Percentiles rank a stretch among this genome's conserved stretches.
phyloP scores from a whole-genome alignment of 495 filamentous ascomycete genomes.

The Hyaloscypha finlandica region DNA sequence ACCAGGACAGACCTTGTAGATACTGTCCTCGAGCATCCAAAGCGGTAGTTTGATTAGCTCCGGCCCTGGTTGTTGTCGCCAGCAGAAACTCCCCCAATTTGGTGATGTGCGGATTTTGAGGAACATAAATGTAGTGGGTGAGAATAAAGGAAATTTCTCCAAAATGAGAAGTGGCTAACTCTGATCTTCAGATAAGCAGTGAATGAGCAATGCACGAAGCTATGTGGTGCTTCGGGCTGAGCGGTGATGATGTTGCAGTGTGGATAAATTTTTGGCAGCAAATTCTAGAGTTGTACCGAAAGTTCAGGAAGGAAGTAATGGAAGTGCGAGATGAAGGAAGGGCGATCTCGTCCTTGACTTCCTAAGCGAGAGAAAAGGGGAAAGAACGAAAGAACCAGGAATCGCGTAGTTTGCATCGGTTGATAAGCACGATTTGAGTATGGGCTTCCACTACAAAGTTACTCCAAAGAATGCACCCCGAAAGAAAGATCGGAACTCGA shows the following conservation, averaged over 20 bases:
- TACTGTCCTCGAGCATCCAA: not conserved
- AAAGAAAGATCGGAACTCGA: not conserved
- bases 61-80: not conserved
- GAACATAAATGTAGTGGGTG: not conserved
- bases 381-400: not conserved
- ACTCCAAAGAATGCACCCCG: slow-evolving; percentile 12
- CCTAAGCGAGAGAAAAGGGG: not conserved
- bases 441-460: not conserved
- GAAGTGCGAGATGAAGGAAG: not conserved
- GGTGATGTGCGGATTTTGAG: not conserved
- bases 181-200: slow-evolving; percentile 3
- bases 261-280: no score
- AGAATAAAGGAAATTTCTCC: not conserved
- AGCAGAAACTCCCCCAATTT: not conserved
- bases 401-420: not conserved
- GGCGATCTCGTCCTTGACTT: not conserved
- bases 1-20: not conserved
- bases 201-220: not conserved
- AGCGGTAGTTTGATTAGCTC: not conserved
- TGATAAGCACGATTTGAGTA: not conserved
- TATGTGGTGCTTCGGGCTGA: not conserved
- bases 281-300: no score
- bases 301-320: not conserved
- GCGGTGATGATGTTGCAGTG: not conserved
- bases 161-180: not conserved